A percentile compares a stretch with the other conserved stretches of the same genome.
Evolutionary conservation across 345 rosid genomes (phyloP).

Genomic region (Salix purpurea): DNA sequence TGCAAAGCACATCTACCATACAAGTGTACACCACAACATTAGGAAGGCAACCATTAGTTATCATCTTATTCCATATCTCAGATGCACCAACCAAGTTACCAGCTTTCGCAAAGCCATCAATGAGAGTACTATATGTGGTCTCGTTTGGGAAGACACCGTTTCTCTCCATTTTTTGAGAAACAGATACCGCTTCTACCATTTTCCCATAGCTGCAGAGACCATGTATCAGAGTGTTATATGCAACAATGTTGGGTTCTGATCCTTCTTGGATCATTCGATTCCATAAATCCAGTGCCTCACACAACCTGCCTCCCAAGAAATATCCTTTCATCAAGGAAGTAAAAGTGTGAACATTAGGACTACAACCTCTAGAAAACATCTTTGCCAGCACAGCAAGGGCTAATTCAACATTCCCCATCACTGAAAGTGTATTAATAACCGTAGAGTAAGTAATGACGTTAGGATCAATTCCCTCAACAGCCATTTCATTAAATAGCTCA

Average conservation of each 20-base stretch:
- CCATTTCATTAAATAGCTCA: constrained; percentile 47
- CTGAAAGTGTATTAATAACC: constrained; percentile 52
- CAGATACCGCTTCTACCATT: constrained; percentile 47
- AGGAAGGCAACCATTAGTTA: constrained; percentile 54
- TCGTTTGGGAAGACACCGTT: constrained; percentile 44
- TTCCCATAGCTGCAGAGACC: constrained; percentile 59
- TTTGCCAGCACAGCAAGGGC: constrained; percentile 58
- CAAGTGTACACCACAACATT: constrained; percentile 76
- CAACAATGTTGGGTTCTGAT: constrained; percentile 51
- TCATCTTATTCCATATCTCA: constrained; percentile 80
- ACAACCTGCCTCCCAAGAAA: constrained; percentile 44
- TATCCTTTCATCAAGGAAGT: constrained; percentile 72
- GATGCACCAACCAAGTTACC: constrained; percentile 60
- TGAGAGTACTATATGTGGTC: constrained; percentile 61
- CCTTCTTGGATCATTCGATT: constrained; percentile 44
- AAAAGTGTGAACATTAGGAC: constrained; percentile 60
- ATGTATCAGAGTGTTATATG: constrained; percentile 59
- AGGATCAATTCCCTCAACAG: constrained; percentile 47
- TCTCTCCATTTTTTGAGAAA: constrained; percentile 56
- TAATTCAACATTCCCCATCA: constrained; percentile 42
- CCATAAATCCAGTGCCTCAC: constrained; percentile 65
- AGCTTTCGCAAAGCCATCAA: constrained; percentile 67
- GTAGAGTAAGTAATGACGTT: constrained; percentile 74
- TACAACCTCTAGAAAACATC: constrained; percentile 71
- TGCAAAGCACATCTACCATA: constrained; percentile 76